These are phyloP conservation scores for Leptodermis oblonga DNA, from an alignment of 257 asterid genomes.

Conservation along the genomic window DNA sequence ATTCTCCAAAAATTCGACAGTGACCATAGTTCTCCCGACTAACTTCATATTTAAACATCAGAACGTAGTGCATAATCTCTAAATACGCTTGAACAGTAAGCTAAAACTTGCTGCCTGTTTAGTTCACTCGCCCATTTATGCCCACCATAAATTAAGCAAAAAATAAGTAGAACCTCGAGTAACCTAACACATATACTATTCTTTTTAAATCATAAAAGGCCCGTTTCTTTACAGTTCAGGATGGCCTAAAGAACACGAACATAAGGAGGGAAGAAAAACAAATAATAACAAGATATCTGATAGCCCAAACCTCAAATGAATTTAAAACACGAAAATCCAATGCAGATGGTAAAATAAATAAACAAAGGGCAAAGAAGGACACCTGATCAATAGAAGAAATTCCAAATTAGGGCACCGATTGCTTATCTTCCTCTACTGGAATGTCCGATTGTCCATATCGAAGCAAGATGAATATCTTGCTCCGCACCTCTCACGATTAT, in stretches of 20 bases:
- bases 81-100: neutral
- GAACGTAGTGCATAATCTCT: constrained; percentile 2
- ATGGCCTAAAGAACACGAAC: neutral
- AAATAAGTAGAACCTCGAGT: too few relatives aligned
- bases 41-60: neutral
- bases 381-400: constrained; percentile 23
- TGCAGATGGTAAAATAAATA: neutral
- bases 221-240: too few relatives aligned
- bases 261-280: neutral
- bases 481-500: constrained; percentile 5
- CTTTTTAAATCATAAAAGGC: too few relatives aligned
- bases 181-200: neutral
- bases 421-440: neutral
- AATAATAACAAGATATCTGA: neutral
- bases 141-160: neutral
- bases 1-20: too few relatives aligned
- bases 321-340: neutral
- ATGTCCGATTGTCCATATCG: neutral
- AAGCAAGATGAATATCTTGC: constrained; percentile 13
- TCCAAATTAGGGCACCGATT: constrained; percentile 29
- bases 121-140: neutral
- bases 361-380: constrained; percentile 6
- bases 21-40: too few relatives aligned
- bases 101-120: neutral
- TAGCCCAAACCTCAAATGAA: constrained; percentile 10